A percentile compares a stretch with the other conserved stretches of the same genome.
Conservation (phyloP, 306 rosid genomes). For the Argentina anserina region DNA sequence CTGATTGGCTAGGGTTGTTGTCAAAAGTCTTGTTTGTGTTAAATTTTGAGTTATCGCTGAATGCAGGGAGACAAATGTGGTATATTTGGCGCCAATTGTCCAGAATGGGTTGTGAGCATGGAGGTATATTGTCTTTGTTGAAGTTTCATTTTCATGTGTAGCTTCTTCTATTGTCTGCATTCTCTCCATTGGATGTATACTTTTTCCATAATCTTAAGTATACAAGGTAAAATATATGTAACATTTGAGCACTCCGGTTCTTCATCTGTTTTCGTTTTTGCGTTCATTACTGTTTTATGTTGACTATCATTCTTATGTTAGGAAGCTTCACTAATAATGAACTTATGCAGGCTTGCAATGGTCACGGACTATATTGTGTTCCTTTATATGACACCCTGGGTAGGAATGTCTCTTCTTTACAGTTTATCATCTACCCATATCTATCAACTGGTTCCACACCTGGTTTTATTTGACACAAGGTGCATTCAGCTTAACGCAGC, state of each 20-base stretch:
- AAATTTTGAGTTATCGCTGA: slow-evolving; percentile 20
- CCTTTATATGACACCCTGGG: slow-evolving; percentile 94
- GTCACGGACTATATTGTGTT: slow-evolving; percentile 90
- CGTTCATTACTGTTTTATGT: slow-evolving; percentile 4
- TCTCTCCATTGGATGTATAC: background rate
- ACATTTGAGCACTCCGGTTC: background rate
- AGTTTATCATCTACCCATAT: slow-evolving; percentile 12
- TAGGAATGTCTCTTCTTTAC: slow-evolving; percentile 37
- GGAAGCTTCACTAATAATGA: slow-evolving; percentile 22
- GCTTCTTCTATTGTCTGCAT: background rate
- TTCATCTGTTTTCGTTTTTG: slow-evolving; percentile 7
- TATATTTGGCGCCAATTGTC: slow-evolving; percentile 71
- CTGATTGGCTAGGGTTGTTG: background rate
- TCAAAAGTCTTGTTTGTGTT: background rate
- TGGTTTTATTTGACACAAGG: background rate
- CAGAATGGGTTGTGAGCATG: slow-evolving; percentile 97
- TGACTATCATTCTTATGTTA: slow-evolving; percentile 7
- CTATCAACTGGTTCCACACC: background rate
- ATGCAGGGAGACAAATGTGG: slow-evolving; percentile 83
- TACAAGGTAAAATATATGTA: background rate
- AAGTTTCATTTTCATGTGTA: slow-evolving; percentile 11
- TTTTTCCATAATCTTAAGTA: background rate
- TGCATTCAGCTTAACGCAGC: background rate
- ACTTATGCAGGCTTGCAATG: slow-evolving; percentile 87
- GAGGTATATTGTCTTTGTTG: slow-evolving; percentile 45